Evolutionary conservation across 2,329 filamentous ascomycete genomes (phyloP), one percentile per base, ranked within the genome.

Genomic region (Sarocladium strictum): DNA sequence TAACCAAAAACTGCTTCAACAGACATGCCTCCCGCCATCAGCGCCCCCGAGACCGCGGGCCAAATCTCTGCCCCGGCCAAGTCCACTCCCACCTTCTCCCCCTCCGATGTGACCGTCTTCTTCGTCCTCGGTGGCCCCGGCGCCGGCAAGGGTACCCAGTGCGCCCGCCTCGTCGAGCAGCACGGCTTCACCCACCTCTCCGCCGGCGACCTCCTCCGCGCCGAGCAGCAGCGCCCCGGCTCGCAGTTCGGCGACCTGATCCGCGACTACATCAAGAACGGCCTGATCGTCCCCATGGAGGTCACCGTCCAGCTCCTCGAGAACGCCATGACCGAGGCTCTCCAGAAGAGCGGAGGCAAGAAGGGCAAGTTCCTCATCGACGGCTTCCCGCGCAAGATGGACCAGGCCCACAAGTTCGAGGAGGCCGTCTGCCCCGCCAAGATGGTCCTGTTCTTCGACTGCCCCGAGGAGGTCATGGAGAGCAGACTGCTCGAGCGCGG

Each of bases 231-330:
- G 66, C 88, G 93, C 3, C 80, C 83, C 0, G 92, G 90, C 56
- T 90, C 85, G 60, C 79, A 97, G 72, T 97, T 96, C 69, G 94
- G 94, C 68, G 84, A 91, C 61, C 80, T 97, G 74, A 99, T 99
- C 80, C 87, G 87, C 69, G 81, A 87, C 63, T 92, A 94, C 76
- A 99, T 99, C 78, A 89, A 87, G 67, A 87, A 99, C 69, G 94
- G 94, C 57, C 85, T 85, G 63, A 99, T 99, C 70, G 94, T 99
- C 59, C 94, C 94, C n/a, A 96, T 96, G 90, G 93, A 97, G 72
- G 91, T 97, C 52, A 99, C 94, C 4, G 87, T 99, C 57, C 87
- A 92, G 64, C 76, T 99, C 33, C 81, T 99, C 41, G 92, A 97
- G 74, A 96, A 96, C 71, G 90, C 92, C 56, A 97, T 99, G 90